These are phyloP conservation scores for Lupinus albus DNA, from an alignment of 306 rosid genomes.

Conservation along the genomic window DNA sequence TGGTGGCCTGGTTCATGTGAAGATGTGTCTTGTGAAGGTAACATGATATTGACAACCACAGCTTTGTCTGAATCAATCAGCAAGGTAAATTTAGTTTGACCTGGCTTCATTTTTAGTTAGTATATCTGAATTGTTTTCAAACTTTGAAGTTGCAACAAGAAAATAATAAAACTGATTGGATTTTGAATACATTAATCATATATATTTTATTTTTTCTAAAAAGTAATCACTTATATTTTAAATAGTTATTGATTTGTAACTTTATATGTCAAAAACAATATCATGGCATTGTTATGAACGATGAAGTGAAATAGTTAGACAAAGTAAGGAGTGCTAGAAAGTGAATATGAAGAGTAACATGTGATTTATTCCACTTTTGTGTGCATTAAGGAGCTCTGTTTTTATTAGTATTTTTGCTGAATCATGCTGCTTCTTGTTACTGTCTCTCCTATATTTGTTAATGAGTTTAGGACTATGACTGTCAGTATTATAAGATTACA, in stretches of 20 bases:
- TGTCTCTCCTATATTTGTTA: not conserved
- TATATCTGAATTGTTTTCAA: conserved; percentile 18
- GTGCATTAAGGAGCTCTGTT: conserved; percentile 6
- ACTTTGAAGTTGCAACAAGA: conserved; percentile 32
- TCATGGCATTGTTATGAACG: conserved; percentile 22
- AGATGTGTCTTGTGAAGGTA: conserved; percentile 69
- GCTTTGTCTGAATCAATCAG: conserved; percentile 82
- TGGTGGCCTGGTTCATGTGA: conserved; percentile 97
- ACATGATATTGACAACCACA: conserved; percentile 81
- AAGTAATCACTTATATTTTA: not conserved
- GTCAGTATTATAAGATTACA: conserved; percentile 14
- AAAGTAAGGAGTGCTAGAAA: conserved; percentile 25
- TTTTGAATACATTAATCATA: not conserved
- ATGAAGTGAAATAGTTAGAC: conserved; percentile 1
- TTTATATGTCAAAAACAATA: conserved; percentile 8
- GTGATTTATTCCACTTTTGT: conserved; percentile 22
- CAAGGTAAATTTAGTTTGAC: conserved; percentile 57
- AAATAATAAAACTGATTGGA: conserved; percentile 13
- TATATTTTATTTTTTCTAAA: not conserved
- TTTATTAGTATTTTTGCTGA: not conserved
- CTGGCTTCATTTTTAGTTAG: conserved; percentile 34
- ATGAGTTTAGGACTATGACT: not conserved
- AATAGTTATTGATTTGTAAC: not conserved
- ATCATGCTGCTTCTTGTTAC: conserved; percentile 13
- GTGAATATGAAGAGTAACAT: conserved; percentile 27